Evolutionary conservation across 2,329 filamentous ascomycete species (phyloP).

Genomic region (Pseudocercospora macadamiae): DNA sequence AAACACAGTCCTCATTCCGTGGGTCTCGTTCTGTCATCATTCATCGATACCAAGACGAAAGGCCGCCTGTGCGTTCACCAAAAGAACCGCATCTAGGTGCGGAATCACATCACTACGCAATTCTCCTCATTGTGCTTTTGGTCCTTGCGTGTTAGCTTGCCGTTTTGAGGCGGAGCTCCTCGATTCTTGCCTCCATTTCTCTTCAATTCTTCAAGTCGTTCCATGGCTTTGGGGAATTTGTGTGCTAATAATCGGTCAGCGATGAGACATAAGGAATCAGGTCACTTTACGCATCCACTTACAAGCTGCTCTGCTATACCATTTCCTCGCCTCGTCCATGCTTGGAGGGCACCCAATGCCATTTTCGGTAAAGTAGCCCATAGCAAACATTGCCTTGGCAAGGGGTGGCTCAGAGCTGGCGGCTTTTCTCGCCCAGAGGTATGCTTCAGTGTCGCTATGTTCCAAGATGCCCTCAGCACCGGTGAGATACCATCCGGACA

Average conservation of each 20-base stretch:
- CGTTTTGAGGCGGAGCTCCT: slow-evolving; percentile 65
- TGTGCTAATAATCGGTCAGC: slow-evolving; percentile 64
- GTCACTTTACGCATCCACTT: slow-evolving; percentile 51
- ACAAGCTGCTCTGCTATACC: slow-evolving; percentile 98
- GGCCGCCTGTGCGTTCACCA: not conserved
- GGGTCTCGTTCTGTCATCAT: slow-evolving; percentile 4
- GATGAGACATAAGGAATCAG: not conserved
- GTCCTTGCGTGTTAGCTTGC: slow-evolving; percentile 79
- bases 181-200: slow-evolving; percentile 66
- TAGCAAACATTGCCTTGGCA: slow-evolving; percentile 94
- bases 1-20: not conserved
- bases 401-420: slow-evolving; percentile 69
- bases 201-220: slow-evolving; percentile 90
- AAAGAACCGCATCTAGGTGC: not conserved
- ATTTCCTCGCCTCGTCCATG: slow-evolving; percentile 92
- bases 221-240: slow-evolving; percentile 89
- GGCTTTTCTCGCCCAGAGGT: slow-evolving; percentile 94
- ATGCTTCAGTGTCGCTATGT: slow-evolving; percentile 94
- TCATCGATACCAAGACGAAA: not conserved
- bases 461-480: slow-evolving; percentile 83
- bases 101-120: slow-evolving; percentile 73
- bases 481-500: slow-evolving; percentile 74
- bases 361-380: slow-evolving; percentile 96
- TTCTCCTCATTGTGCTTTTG: slow-evolving; percentile 87
- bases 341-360: slow-evolving; percentile 87